Evolutionary conservation across 306 rosid genomes (phyloP), one percentile per base, ranked within the genome.

Genomic region (Sphenostylis stenocarpa): DNA sequence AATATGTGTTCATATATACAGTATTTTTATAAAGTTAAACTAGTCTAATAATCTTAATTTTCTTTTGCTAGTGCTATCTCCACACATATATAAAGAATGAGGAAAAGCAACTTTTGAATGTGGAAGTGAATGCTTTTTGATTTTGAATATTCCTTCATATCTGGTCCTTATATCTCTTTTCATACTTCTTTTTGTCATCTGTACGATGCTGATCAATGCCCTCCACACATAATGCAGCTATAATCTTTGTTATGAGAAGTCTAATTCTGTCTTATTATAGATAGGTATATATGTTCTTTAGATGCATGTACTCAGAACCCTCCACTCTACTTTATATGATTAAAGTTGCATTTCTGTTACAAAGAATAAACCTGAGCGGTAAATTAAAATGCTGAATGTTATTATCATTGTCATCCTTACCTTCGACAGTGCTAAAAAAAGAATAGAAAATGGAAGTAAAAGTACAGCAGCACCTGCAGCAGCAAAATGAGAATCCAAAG

Each of bases 401-500:
- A 82, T 77, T 76, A 79, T 80, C 73, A 80, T 76, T 80, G 80
- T 4, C 62, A 73, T 61, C 47, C 79, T 60, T 78, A 73, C 70
- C 83, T 83, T 76, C 77, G 57, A 72, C 63, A 56, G 60, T 61
- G 19, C 82, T 17, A 75, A 70, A 76, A 52, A 80, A 77, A 75
- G 80, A 78, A 72, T 64, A 84, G 70, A 72, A 80, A 65, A 62
- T 36, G 36, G 62, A 76, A 70, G 41, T 16, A 84, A 84, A 72
- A 60, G 83, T 58, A n/a, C n/a, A n/a, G 58, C 58, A 65, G 51
- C 77, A 83, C 56, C n/a, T 77, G 15, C 69, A 58, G 48, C 74
- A 62, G 28, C 72, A 67, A 77, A 60, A 77, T 73, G 61, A 84
- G 87, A 81, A 84, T 84, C 87, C 87, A 77, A 84, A 81, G 83